Evolutionary conservation across 305 asterid genomes (phyloP).

Genomic region (Striga hermonthica): DNA sequence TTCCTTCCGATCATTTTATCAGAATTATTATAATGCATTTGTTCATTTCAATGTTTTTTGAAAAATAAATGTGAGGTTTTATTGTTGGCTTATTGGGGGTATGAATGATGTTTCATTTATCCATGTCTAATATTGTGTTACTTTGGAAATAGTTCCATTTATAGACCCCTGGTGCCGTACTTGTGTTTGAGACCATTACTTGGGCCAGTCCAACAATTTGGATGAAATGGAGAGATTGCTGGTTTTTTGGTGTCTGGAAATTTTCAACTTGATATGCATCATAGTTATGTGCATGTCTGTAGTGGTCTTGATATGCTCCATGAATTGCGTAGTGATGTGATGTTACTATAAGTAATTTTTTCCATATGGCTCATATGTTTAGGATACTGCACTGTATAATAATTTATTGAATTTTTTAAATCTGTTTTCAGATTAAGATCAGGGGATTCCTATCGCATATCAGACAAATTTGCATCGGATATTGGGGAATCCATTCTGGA

Average conservation of each 20-base stretch:
- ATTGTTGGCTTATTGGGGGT: conserved; percentile 1
- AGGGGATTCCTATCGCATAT: conserved; percentile 80
- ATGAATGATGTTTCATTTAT: conserved; percentile 3
- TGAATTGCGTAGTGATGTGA: conserved; percentile 1
- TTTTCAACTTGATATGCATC: conserved; percentile 6
- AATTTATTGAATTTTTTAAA: conserved; percentile 25
- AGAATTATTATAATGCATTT: not conserved
- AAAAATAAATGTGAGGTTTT: not conserved
- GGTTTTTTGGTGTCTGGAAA: not conserved
- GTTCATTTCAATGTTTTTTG: not conserved
- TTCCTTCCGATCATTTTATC: not conserved
- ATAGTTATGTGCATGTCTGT: too few relatives aligned
- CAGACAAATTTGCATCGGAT: conserved; percentile 71
- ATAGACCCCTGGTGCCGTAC: too few relatives aligned
- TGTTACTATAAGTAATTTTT: conserved; percentile 8
- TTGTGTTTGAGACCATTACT: too few relatives aligned
- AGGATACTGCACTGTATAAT: conserved; percentile 10
- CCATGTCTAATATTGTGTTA: not conserved
- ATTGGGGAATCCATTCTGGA: conserved; percentile 79
- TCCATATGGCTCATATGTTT: conserved; percentile 7
- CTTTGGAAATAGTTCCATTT: conserved; percentile 5
- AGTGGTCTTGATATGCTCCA: conserved; percentile 17
- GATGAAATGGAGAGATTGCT: not conserved
- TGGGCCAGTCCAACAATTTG: not conserved
- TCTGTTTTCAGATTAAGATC: conserved; percentile 65